Base-by-base conservation (phyloP, 164 flowering plant species). In the Euptelea pleiosperma region DNA sequence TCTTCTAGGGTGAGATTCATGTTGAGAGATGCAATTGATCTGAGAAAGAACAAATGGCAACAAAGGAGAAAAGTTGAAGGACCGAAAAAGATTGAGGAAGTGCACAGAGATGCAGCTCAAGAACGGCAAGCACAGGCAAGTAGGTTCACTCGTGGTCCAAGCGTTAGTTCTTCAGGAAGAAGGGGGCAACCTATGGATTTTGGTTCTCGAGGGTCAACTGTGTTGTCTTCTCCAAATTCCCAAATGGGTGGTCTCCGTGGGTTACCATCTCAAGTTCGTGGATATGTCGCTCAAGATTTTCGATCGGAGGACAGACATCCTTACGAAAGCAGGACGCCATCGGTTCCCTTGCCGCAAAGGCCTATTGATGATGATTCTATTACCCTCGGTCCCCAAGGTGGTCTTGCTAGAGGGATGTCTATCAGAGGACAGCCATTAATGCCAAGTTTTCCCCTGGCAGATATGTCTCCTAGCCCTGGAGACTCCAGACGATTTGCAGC, bases 61-160 rank as follows among this genome's bases (percentile, higher is more conserved):
- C 90, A 87, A 64, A 80, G 95, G 70, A 79, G 90, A 65, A 90
- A 90, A 66, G 77, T 90, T 72, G 95, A 90, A 64, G 92, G 97
- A 26, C 95, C 97, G 3, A 87, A 90, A 51, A 90, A 90, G 78
- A 90, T 90, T 60, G 95, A 82, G 66, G 89, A 86, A 51, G 82
- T 86, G 55, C 92, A 82, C 65, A 75, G 92, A 52, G 87, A 83
- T 76, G 89, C 92, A 55, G 85, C 87, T 22, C 82, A 83, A 65
- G 85, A 86, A 57, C 70, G 95, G 19, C 91, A 86, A 37, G 76
- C 79, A 28, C 91, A 89, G 66, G 28, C 82, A 61, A 71, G 73
- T 52, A 69, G 93, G 66, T 56, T 81, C 34, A 45, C 71, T 41
- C 83, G 85, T 60, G 80, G 72, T 52, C 72, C 85, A 8, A 60